Percentiles rank a stretch among this genome's conserved stretches.
Conservation (phyloP, 352 stramenopile species). For the Phytophthora pisi region DNA sequence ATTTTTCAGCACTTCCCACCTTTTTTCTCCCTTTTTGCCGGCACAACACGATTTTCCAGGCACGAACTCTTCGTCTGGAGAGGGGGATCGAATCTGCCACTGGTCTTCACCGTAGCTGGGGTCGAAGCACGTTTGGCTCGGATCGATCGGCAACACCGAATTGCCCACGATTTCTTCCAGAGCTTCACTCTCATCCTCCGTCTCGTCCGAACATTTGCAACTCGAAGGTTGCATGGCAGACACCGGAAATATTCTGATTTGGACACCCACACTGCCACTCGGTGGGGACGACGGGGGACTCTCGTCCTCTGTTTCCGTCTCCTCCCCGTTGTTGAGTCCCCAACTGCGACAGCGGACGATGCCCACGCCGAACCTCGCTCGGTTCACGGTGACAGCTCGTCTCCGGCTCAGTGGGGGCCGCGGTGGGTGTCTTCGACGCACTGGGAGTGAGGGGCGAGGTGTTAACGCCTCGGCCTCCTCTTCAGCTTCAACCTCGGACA, state of each 20-base stretch:
- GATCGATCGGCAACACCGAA: constrained; percentile 28
- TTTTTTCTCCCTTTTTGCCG: neutral
- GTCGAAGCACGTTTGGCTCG: constrained; percentile 23
- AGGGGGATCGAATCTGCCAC: constrained; percentile 29
- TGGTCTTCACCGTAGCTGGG: constrained; percentile 16
- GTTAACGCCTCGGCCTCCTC: constrained; percentile 16
- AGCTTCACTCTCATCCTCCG: constrained; percentile 2
- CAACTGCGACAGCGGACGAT: constrained; percentile 32
- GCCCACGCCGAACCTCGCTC: constrained; percentile 25
- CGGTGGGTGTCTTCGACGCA: constrained; percentile 2
- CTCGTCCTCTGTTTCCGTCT: constrained; percentile 37
- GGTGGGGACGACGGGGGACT: neutral
- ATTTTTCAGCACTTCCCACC: neutral
- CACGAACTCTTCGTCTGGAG: constrained; percentile 23
- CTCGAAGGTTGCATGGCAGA: neutral
- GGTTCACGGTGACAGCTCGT: constrained; percentile 9
- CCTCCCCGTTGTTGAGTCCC: constrained; percentile 20
- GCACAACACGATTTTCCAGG: constrained; percentile 19
- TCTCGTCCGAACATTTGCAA: constrained; percentile 12
- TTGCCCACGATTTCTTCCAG: constrained; percentile 13
- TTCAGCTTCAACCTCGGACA: constrained; percentile 9
- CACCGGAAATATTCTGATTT: neutral
- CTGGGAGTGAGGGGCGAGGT: constrained; percentile 4
- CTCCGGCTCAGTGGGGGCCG: constrained; percentile 25
- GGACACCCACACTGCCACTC: neutral